Base-by-base conservation (phyloP, 352 stramenopile species). In the Phytopythium vexans region DNA sequence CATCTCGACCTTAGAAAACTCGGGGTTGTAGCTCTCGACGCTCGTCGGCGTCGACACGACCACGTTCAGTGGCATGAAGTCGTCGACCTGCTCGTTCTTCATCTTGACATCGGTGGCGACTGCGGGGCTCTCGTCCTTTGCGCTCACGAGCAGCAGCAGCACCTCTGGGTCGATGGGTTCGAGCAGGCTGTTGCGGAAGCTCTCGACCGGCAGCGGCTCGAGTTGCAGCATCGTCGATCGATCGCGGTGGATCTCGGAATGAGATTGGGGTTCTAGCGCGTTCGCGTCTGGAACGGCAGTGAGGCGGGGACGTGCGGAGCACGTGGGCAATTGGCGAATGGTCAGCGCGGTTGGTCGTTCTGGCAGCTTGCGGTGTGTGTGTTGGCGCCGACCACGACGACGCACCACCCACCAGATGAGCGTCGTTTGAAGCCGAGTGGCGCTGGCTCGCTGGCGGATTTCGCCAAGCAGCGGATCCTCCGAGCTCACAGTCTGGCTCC, bases 131-230 rank as follows among this genome's bases (percentile, higher is more conserved):
- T 27, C 40, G 10, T 55, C 3, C 2, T 70, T 56, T 38, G 61
- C 64, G 16, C 52, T 49, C 1, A 72, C 63, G 32, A 75, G 37
- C 15, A 54, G 63, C 10, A 46, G 62, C 7, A 72, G 59, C 40
- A 75, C 56, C 38, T 75, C 67, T 6, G 56, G 45, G 46, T 75
- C 67, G 48, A 75, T 64, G 0, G 59, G 67, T 49, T 75, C 67
- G 0, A 70, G 45, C 45, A 36, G 16, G 15, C 16, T 27, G 48
- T 45, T 45, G 16, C 36, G 32, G 6, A 43, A 8, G 15, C 35
- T 35, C 15, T 45, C 27, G 37, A 54, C 16, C 2, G 48, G 48
- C 36, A 54, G 43, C 16, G 48, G 48, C 48, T 54, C 48, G 12
- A 54, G 27, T 21, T 54, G 36, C 48, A 54, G 43, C 12, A 21